Evolutionary conservation across 164 flowering plant species (phyloP), one percentile per base, ranked within the genome.

Genomic region (Pachysandra terminalis): DNA sequence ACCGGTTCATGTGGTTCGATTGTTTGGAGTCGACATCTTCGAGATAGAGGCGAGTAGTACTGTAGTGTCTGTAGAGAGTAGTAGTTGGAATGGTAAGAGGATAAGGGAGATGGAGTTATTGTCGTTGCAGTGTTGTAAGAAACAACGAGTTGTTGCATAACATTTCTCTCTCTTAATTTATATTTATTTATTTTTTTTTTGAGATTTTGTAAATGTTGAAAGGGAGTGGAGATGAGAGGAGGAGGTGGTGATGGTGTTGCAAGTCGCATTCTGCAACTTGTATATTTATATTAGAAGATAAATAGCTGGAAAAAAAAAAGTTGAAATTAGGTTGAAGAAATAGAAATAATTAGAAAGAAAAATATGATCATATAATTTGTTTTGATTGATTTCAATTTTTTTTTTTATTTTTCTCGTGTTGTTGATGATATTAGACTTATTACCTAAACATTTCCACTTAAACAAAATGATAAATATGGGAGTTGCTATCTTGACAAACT

Each of bases 1-100:
- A 27, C 75, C 84, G n/a, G 83, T 79, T 35, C 82, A 81, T 75
- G 77, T 83, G 80, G 81, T 92, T 2, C 70, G 96, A 68, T 74
- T 92, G 9, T 92, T 92, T 63, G 98, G 98, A 9, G 96, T 92
- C 37, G 77, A 92, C 82, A 85, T 92, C 23, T 80, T 85, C n/a
- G 79, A 81, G 51, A 65, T 78, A 13, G 82, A 89, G 15, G 72
- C n/a, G 0, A 40, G 57, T 16, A 73, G 23, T 13, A 67, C 14
- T n/a, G 70, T n/a, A n/a, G n/a, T n/a, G n/a, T n/a, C n/a, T n/a
- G n/a, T 60, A 12, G 75, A 61, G 48, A 56, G 28, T 19, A 52
- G 23, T 9, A 51, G 71, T 32, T 71, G 79, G 65, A 72, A 65
- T 69, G 81, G 84, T 23, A 85, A 86, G 73, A 80, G 90, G 61